Conservation (phyloP, 331 rosid genomes). For the Ulmus americana region DNA sequence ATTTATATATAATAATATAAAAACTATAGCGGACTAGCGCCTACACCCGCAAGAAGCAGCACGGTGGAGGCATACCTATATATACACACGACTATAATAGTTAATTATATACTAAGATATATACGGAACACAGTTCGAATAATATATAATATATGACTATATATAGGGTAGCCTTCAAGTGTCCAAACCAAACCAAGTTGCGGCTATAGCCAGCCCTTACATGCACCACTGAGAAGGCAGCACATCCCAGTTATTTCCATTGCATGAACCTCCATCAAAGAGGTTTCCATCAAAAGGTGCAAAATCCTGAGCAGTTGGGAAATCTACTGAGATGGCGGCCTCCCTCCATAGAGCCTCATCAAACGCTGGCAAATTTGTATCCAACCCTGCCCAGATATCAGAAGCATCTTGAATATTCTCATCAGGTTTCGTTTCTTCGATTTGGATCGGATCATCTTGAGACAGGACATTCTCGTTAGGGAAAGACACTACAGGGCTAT, state of each 20-base stretch:
- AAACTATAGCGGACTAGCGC: no score
- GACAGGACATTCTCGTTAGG: no score
- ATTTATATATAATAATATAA: no score
- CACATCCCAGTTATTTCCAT: conserved; percentile 35
- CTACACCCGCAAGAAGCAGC: no score
- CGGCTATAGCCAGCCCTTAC: conserved; percentile 16
- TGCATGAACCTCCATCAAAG: conserved; percentile 19
- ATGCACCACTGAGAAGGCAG: conserved; percentile 52
- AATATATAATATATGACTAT: no score
- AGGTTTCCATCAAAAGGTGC: conserved; percentile 27
- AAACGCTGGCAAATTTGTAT: conserved; percentile 28
- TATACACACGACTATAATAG: no score
- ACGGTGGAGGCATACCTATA: no score
- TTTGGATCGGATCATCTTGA: not conserved
- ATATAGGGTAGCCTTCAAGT: no score
- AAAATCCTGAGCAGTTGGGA: conserved; percentile 32
- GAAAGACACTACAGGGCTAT: no score
- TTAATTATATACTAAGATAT: no score
- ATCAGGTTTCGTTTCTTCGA: not conserved
- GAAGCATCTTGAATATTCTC: not conserved
- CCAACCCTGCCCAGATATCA: conserved; percentile 23
- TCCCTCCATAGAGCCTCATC: conserved; percentile 67
- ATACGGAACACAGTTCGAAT: no score
- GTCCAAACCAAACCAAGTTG: no score
- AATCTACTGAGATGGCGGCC: conserved; percentile 61